phyloP scores from a whole-genome alignment of 78 protist species.

The slime mould (Dictyostelium discoideum) region DNA sequence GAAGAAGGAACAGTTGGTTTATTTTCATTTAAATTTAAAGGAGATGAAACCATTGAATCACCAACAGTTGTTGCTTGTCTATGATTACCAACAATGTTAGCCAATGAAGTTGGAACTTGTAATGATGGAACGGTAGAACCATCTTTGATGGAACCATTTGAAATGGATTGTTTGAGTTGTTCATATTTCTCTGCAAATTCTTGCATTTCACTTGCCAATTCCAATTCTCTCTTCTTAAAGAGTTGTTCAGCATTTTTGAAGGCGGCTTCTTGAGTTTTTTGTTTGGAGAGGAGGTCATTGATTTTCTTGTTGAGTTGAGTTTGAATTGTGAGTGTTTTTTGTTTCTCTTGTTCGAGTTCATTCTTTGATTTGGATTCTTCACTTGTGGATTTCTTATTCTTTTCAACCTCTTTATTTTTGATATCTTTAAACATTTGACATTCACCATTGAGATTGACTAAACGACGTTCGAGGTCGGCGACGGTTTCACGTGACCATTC shows the following conservation, averaged over 20 bases:
- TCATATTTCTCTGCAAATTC: conserved; percentile 31
- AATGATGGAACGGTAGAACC: neutral
- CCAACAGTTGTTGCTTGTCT: neutral
- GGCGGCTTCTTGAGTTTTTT: conserved; percentile 38
- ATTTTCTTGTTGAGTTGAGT: conserved; percentile 32
- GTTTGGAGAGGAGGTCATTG: neutral
- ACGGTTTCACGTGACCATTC: conserved; percentile 77
- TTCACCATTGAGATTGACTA: conserved; percentile 22
- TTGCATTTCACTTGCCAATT: conserved; percentile 6
- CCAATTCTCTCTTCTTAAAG: conserved; percentile 50
- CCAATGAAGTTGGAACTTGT: neutral
- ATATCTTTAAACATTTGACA: conserved; percentile 69
- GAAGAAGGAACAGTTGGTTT: neutral
- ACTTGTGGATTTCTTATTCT: conserved; percentile 4
- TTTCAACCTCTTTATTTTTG: conserved; percentile 41
- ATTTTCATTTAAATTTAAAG: neutral
- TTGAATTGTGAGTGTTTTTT: neutral
- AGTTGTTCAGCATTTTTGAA: conserved; percentile 32
- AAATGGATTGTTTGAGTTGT: neutral
- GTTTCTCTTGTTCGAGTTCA: conserved; percentile 40
- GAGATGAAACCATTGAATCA: neutral
- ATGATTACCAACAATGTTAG: neutral
- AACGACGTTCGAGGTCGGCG: conserved; percentile 68
- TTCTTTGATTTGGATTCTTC: conserved; percentile 22
- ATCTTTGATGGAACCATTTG: conserved; percentile 7